These are phyloP conservation scores for Liriodendron chinense DNA, from an alignment of 164 flowering plant genomes.

Conservation along the genomic window DNA sequence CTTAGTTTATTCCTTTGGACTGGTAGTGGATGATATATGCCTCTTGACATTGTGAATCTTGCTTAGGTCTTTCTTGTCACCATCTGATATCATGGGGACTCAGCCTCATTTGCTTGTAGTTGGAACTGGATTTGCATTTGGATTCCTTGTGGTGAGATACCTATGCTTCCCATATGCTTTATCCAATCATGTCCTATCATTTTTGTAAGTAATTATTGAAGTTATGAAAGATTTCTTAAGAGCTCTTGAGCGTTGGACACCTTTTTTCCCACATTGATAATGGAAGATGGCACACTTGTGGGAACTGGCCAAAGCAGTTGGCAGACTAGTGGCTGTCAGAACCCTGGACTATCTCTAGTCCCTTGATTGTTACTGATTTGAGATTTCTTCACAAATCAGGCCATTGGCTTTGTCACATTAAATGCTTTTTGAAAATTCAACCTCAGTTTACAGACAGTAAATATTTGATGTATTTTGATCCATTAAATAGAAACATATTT, in stretches of 20 bases:
- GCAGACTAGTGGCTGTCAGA: no score
- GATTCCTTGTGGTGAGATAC: constrained; percentile 86
- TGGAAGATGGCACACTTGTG: neutral
- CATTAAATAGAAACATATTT: no score
- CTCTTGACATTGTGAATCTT: neutral
- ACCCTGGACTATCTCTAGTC: no score
- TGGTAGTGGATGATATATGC: neutral
- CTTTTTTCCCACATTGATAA: neutral
- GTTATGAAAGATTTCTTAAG: neutral
- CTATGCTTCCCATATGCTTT: neutral
- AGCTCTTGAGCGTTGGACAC: neutral
- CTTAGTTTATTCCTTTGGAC: neutral
- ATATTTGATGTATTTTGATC: no score
- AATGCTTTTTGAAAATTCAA: no score
- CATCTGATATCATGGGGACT: constrained; percentile 61
- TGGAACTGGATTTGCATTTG: constrained; percentile 97
- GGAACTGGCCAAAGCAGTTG: no score
- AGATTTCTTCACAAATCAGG: no score
- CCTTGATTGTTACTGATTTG: no score
- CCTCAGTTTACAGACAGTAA: no score
- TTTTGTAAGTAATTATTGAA: no score
- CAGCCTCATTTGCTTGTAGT: constrained; percentile 78
- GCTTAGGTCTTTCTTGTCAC: constrained; percentile 88
- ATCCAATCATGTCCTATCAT: neutral
- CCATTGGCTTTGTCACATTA: no score